These are phyloP conservation scores for Dioszegia crocea DNA, from an alignment of 768 basidiomycete genomes.

Conservation along the genomic window DNA sequence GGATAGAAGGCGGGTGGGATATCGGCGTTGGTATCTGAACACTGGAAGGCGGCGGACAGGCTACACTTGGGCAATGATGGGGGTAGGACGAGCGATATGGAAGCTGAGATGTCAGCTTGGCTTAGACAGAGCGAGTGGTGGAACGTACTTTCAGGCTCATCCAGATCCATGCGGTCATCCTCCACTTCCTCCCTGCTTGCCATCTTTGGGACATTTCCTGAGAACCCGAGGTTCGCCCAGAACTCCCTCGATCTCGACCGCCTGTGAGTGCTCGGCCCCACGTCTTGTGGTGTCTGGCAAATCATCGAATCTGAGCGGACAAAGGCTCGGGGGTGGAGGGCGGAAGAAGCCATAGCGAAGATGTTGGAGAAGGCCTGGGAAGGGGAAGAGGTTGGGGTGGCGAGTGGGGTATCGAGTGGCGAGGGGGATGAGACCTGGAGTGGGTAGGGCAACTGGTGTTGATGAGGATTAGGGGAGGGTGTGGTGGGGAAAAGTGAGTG, in stretches of 20 bases:
- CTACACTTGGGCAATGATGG: conserved; percentile 29
- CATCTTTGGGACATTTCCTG: conserved; percentile 1
- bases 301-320: background rate
- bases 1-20: conserved; percentile 46
- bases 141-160: conserved; percentile 18
- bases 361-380: conserved; percentile 3
- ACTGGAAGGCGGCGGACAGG: conserved; percentile 26
- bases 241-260: conserved; percentile 24
- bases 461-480: background rate
- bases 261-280: conserved; percentile 6
- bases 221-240: conserved; percentile 13
- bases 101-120: background rate
- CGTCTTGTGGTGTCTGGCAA: background rate
- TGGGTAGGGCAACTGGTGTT: no score
- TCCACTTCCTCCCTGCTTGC: conserved; percentile 15
- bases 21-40: conserved; percentile 26
- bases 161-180: conserved; percentile 24
- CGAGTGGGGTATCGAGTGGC: background rate
- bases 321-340: background rate
- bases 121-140: background rate
- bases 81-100: conserved; percentile 21
- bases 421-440: background rate
- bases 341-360: conserved; percentile 8
- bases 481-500: background rate
- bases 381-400: background rate